These are phyloP conservation scores for Solanum sitiens DNA, from an alignment of 257 asterid species.

Conservation along the genomic window DNA sequence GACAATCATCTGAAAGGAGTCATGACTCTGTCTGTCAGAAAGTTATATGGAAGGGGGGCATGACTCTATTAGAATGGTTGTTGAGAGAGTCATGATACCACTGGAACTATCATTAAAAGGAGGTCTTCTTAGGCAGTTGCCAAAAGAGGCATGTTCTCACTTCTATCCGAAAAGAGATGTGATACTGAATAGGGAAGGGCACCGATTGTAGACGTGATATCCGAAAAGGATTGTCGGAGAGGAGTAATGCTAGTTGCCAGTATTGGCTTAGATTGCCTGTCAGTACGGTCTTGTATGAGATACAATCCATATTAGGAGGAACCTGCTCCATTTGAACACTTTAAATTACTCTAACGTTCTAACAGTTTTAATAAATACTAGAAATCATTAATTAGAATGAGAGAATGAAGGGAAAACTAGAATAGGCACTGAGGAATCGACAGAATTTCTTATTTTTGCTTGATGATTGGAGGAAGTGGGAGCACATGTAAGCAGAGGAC, in stretches of 20 bases:
- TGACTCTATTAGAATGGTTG: neutral
- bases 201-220: neutral
- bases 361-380: neutral
- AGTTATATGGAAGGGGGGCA: neutral
- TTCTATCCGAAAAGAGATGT: neutral
- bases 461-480: neutral
- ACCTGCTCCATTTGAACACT: neutral
- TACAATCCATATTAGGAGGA: neutral
- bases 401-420: neutral
- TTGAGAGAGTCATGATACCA: neutral
- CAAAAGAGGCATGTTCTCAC: neutral
- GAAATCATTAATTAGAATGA: neutral
- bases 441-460: neutral
- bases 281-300: neutral
- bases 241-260: neutral
- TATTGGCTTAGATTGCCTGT: neutral
- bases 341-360: neutral
- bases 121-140: neutral
- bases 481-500: too few relatives aligned
- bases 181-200: neutral
- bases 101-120: neutral
- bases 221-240: neutral
- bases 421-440: neutral
- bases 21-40: neutral
- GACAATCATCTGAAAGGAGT: too few relatives aligned